A percentile compares a stretch with the other conserved stretches of the same genome.
Evolutionary conservation across 2,329 filamentous ascomycete species (phyloP).

Genomic region (Beauveria sp.): DNA sequence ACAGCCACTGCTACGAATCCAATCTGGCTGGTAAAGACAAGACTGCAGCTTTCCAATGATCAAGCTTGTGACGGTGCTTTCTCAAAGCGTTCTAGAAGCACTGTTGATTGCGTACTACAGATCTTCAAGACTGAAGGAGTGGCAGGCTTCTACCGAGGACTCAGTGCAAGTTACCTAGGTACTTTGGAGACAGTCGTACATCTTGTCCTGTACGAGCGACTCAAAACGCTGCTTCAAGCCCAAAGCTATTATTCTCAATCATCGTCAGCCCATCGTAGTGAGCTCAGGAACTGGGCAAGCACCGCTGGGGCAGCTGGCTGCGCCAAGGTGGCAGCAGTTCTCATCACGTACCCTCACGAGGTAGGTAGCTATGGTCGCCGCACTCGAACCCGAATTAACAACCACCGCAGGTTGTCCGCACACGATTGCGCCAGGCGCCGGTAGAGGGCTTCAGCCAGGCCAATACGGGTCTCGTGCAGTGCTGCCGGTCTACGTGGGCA

Average conservation of each 20-base stretch:
- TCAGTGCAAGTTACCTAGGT: constrained; percentile 85
- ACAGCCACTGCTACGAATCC: constrained; percentile 91
- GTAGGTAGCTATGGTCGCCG: constrained; percentile 30
- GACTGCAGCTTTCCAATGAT: constrained; percentile 82
- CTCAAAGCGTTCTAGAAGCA: constrained; percentile 64
- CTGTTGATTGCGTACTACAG: constrained; percentile 77
- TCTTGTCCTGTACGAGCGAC: constrained; percentile 89
- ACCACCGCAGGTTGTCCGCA: constrained; percentile 60
- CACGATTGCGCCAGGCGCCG: constrained; percentile 79
- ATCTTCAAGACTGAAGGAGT: constrained; percentile 74
- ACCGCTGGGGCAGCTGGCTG: constrained; percentile 71
- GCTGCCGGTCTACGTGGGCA: constrained; percentile 78
- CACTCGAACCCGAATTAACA: constrained; percentile 1
- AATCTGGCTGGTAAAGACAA: constrained; percentile 94
- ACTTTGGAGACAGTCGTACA: constrained; percentile 85
- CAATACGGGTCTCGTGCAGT: constrained; percentile 87
- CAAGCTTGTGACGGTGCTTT: constrained; percentile 33
- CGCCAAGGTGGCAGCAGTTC: constrained; percentile 77
- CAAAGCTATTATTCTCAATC: constrained; percentile 41
- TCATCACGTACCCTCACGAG: constrained; percentile 88
- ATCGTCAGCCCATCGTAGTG: constrained; percentile 28
- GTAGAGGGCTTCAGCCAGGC: constrained; percentile 55
- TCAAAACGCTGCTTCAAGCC: constrained; percentile 63
- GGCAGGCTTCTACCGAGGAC: constrained; percentile 74
- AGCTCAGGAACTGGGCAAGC: constrained; percentile 51